Percentiles rank a stretch among this genome's conserved stretches.
Evolutionary conservation across 345 rosid genomes (phyloP).

Genomic region (Citrus unshiu): DNA sequence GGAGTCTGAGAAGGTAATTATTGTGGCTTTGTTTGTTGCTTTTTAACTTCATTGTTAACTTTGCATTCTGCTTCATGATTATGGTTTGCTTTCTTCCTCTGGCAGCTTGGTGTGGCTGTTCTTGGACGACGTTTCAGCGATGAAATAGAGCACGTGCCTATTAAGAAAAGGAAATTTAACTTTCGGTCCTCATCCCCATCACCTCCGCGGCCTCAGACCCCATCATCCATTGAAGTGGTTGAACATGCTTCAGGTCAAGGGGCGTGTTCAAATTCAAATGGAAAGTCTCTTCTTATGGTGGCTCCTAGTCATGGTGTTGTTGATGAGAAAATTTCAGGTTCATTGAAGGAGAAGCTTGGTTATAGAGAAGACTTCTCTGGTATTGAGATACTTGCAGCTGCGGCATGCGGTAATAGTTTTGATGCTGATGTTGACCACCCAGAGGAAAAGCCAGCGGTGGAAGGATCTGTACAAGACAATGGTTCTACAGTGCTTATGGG

Average conservation of each 20-base stretch:
- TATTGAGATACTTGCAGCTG: slow-evolving; percentile 53
- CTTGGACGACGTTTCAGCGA: slow-evolving; percentile 45
- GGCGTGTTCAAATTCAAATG: not conserved
- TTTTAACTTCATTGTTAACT: not conserved
- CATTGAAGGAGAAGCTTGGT: slow-evolving; percentile 17
- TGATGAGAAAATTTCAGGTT: slow-evolving; percentile 13
- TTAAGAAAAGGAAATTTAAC: slow-evolving; percentile 46
- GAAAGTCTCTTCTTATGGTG: slow-evolving; percentile 1
- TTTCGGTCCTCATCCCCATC: slow-evolving; percentile 28
- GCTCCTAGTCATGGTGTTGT: slow-evolving; percentile 5
- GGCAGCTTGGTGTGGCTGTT: slow-evolving; percentile 55
- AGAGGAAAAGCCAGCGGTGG: slow-evolving; percentile 10
- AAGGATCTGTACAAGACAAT: slow-evolving; percentile 10
- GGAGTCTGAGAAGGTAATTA: slow-evolving; percentile 48
- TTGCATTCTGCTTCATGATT: not conserved
- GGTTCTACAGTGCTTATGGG: slow-evolving; percentile 8
- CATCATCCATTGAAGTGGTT: slow-evolving; percentile 18
- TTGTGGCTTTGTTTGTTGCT: slow-evolving; percentile 11
- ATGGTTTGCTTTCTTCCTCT: slow-evolving; percentile 4
- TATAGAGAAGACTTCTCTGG: slow-evolving; percentile 52
- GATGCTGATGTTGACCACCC: slow-evolving; percentile 17
- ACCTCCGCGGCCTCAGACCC: not conserved
- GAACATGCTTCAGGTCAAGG: slow-evolving; percentile 12
- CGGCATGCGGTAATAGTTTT: slow-evolving; percentile 39
- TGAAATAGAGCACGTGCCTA: slow-evolving; percentile 42